Evolutionary conservation across 345 rosid species (phyloP).

Genomic region (Linum usitatissimum): DNA sequence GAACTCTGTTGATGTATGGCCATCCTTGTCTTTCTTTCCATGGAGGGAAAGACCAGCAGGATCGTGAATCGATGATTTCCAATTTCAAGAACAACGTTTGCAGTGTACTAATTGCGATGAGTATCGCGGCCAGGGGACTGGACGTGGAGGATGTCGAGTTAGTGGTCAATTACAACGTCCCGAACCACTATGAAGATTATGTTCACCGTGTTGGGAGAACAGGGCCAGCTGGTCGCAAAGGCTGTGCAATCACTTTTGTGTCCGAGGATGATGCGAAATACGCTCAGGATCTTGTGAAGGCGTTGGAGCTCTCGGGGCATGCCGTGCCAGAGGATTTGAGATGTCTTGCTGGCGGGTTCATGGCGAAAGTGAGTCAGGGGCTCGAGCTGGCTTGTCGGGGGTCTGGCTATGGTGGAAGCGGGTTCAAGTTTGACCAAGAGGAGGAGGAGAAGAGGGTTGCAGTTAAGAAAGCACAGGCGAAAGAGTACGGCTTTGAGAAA

Average conservation of each 20-base stretch:
- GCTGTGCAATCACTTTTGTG: constrained; percentile 88
- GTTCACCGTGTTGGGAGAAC: too few relatives aligned
- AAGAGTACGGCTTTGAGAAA: constrained; percentile 92
- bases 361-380: constrained; percentile 89
- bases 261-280: constrained; percentile 85
- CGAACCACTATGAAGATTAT: too few relatives aligned
- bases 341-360: constrained; percentile 74
- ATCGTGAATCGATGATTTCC: constrained; percentile 79
- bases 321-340: constrained; percentile 82
- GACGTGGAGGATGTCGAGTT: too few relatives aligned
- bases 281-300: constrained; percentile 95
- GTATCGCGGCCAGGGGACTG: too few relatives aligned
- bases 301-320: constrained; percentile 89
- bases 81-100: too few relatives aligned
- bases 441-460: constrained; percentile 91
- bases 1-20: constrained; percentile 58
- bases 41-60: constrained; percentile 93
- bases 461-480: constrained; percentile 92
- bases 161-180: too few relatives aligned
- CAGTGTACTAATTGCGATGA: too few relatives aligned
- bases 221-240: constrained; percentile 84
- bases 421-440: constrained; percentile 93
- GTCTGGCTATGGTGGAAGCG: constrained; percentile 96
- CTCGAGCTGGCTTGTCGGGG: constrained; percentile 83
- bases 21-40: constrained; percentile 93